These are phyloP conservation scores for Arbutus unedo DNA, from an alignment of 148 eudicot genomes.

Conservation along the genomic window DNA sequence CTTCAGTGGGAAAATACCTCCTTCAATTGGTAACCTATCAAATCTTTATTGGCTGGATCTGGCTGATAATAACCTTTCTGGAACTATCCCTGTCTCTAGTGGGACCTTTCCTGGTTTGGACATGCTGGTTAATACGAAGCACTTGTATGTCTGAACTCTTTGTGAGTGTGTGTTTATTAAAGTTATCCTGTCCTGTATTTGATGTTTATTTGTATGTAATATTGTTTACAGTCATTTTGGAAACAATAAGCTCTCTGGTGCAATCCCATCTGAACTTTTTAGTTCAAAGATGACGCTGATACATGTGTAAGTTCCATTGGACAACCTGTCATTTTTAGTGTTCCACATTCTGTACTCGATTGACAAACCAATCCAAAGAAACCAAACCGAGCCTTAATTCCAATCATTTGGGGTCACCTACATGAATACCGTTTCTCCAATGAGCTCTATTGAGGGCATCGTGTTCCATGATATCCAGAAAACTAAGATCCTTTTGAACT, in stretches of 20 bases:
- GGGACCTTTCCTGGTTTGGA: slow-evolving; percentile 56
- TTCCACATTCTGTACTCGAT: not conserved
- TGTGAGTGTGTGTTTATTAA: not conserved
- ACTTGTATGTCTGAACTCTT: slow-evolving; percentile 54
- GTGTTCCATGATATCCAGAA: too few relatives aligned
- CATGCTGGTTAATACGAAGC: slow-evolving; percentile 50
- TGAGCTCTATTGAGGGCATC: too few relatives aligned
- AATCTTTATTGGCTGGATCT: slow-evolving; percentile 75
- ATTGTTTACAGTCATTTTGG: slow-evolving; percentile 65
- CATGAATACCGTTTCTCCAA: too few relatives aligned
- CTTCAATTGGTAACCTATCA: slow-evolving; percentile 51
- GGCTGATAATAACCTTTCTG: slow-evolving; percentile 55
- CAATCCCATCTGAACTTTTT: slow-evolving; percentile 56
- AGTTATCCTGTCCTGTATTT: not conserved
- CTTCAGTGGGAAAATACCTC: slow-evolving; percentile 47
- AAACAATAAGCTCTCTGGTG: slow-evolving; percentile 68
- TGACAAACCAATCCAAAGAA: too few relatives aligned
- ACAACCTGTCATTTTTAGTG: not conserved
- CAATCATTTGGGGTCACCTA: too few relatives aligned
- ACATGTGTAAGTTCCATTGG: slow-evolving; percentile 63
- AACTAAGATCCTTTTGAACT: too few relatives aligned
- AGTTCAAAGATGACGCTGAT: slow-evolving; percentile 54
- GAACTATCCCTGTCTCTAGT: slow-evolving; percentile 62
- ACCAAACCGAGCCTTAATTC: too few relatives aligned
- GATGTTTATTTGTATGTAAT: not conserved